Base-by-base conservation (phyloP, 805 yeast species). In the Phaffomyces opuntiae region DNA sequence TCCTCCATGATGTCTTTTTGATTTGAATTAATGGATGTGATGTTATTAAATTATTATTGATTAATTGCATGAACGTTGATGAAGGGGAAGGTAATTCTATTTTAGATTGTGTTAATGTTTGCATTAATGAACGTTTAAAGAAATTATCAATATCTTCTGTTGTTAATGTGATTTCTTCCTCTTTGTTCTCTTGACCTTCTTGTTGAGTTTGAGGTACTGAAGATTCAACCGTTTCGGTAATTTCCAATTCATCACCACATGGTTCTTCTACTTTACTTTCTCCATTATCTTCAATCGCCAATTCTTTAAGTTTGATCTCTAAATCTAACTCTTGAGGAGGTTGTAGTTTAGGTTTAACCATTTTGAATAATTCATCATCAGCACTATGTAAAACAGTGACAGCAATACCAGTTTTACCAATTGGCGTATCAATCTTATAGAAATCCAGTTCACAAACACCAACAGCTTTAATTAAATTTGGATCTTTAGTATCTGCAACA, bases 1-100 rank as follows among this genome's bases (percentile, higher is more conserved):
- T 91, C 63, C 86, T 89, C 95, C 95, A 91, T 3, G 89, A 77
- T 0, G 96, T 81, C 57, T 80, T 83, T 63, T 89, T 90, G 48
- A 85, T 74, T 53, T 76, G 81, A 36, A 81, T 75, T 42, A 65
- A 64, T 26, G 66, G 61, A 54, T 80, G 83, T 45, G 84, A 74
- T 1, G 76, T 71, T 0, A 96, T 95, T n/a, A 91, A 63, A 63
- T 88, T 87, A 42, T 76, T 77, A 49, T 81, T 70, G 13, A 90
- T 67, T 54, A 81, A 80, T 38, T 72, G 75, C 73, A 90, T 81
- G 62, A 91, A 83, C 21, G 72, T 75, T 0, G 97, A 87, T 4
- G 95, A 73, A 1, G 77, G 66, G 27, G 87, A 71, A 7, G 98
- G 97, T 5, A 80, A 57, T 24, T 72, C 77, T 8, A 85, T 54